These are phyloP conservation scores for Nakaseomyces bracarensis DNA, from an alignment of 1,139 yeast species.

Conservation along the genomic window DNA sequence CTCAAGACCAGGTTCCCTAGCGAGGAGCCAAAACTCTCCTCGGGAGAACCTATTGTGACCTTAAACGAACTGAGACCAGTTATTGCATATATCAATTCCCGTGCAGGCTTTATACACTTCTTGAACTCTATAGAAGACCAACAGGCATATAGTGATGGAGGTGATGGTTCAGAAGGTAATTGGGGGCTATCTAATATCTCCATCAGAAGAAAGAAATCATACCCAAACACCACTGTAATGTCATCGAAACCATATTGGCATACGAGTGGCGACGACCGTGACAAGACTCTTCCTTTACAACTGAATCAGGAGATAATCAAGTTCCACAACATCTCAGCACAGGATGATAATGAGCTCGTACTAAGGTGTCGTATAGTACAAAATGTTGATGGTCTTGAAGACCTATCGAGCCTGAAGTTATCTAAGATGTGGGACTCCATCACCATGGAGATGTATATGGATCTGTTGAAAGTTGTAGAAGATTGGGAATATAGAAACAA, in stretches of 20 bases:
- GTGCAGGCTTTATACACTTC: constrained; percentile 28
- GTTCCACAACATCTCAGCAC: constrained; percentile 35
- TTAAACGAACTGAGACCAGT: constrained; percentile 53
- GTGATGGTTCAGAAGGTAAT: constrained; percentile 8
- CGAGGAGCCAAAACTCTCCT: constrained; percentile 44
- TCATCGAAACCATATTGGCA: constrained; percentile 11
- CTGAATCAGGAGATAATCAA: constrained; percentile 22
- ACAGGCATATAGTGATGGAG: constrained; percentile 14
- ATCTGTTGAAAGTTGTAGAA: constrained; percentile 45
- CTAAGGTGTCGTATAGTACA: constrained; percentile 49
- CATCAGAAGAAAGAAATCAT: constrained; percentile 25
- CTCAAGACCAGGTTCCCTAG: constrained; percentile 51
- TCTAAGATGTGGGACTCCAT: constrained; percentile 46
- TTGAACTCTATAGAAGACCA: constrained; percentile 19
- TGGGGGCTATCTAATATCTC: constrained; percentile 31
- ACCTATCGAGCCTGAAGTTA: constrained; percentile 42
- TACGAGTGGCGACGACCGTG: constrained; percentile 10
- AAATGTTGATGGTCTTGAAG: constrained; percentile 43
- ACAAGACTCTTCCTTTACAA: constrained; percentile 14
- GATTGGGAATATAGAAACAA: constrained; percentile 37
- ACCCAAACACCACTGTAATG: constrained; percentile 25
- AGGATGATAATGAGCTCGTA: constrained; percentile 32
- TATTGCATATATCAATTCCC: constrained; percentile 49
- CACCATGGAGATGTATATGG: constrained; percentile 53
- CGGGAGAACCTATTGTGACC: constrained; percentile 48